These are phyloP conservation scores for Saccharomycopsis javanensis DNA, from an alignment of 805 yeast genomes.

Conservation along the genomic window DNA sequence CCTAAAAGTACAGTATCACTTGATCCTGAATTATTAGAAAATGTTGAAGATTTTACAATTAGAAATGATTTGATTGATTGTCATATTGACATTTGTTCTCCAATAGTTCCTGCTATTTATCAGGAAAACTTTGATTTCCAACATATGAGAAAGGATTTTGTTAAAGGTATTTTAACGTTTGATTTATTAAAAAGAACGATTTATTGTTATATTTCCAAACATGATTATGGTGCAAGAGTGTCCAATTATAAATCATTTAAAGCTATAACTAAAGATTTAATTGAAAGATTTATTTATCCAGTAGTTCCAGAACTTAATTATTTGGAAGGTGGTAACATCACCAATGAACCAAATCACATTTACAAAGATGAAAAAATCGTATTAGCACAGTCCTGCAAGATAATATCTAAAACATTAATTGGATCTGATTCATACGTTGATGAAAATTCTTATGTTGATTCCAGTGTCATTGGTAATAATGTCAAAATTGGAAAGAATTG, in stretches of 20 bases:
- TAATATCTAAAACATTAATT: slow-evolving; percentile 71
- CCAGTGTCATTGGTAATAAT: slow-evolving; percentile 76
- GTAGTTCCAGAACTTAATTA: slow-evolving; percentile 79
- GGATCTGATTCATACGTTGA: slow-evolving; percentile 74
- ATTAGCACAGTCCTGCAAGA: slow-evolving; percentile 84
- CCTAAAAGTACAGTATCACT: slow-evolving; percentile 40
- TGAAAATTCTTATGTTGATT: slow-evolving; percentile 53
- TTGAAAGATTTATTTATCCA: slow-evolving; percentile 91
- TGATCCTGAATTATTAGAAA: slow-evolving; percentile 75
- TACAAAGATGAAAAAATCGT: slow-evolving; percentile 86
- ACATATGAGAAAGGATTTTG: slow-evolving; percentile 73
- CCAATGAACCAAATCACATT: slow-evolving; percentile 74
- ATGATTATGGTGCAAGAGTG: slow-evolving; percentile 88
- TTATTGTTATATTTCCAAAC: slow-evolving; percentile 74
- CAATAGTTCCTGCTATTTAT: slow-evolving; percentile 89
- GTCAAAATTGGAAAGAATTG: slow-evolving; percentile 80
- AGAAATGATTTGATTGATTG: slow-evolving; percentile 95
- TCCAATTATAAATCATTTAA: slow-evolving; percentile 91
- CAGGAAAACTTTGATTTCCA: slow-evolving; percentile 96
- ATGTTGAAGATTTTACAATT: slow-evolving; percentile 62
- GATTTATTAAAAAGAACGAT: slow-evolving; percentile 86
- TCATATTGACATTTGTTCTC: slow-evolving; percentile 90
- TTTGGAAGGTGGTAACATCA: slow-evolving; percentile 58
- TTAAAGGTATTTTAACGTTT: slow-evolving; percentile 80
- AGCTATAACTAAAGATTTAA: slow-evolving; percentile 79